Evolutionary conservation across 116 monocot genomes (phyloP).

Genomic region (Posidonia oceanica): DNA sequence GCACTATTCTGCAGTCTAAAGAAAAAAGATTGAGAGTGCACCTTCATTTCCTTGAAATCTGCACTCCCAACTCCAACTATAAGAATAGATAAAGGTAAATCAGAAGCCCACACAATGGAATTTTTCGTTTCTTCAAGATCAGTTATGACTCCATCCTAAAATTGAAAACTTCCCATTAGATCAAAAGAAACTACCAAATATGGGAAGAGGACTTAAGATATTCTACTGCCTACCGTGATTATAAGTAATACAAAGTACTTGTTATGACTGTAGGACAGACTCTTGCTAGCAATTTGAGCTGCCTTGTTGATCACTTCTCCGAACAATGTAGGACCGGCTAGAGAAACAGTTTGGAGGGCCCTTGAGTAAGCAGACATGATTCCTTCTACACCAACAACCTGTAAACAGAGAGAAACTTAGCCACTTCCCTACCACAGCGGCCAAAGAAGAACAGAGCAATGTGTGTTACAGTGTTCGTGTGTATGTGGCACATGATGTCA

Average conservation of each 20-base stretch:
- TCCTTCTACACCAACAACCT: slow-evolving; percentile 65
- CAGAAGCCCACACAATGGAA: slow-evolving; percentile 51
- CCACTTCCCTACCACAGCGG: not conserved
- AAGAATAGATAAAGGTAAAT: slow-evolving; percentile 59
- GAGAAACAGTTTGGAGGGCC: slow-evolving; percentile 44
- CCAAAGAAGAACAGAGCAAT: not conserved
- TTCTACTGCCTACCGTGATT: slow-evolving; percentile 37
- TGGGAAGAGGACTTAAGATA: not conserved
- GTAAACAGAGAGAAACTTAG: not conserved
- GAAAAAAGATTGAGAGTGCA: slow-evolving; percentile 4
- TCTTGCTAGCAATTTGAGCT: slow-evolving; percentile 36
- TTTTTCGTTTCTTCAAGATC: slow-evolving; percentile 59
- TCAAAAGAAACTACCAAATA: not conserved
- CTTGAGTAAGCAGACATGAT: slow-evolving; percentile 55
- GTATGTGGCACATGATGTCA: not conserved
- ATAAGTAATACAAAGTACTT: slow-evolving; percentile 67
- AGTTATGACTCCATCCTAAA: slow-evolving; percentile 67
- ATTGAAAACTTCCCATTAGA: not conserved
- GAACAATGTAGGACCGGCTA: slow-evolving; percentile 69
- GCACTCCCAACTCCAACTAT: slow-evolving; percentile 72
- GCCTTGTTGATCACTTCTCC: slow-evolving; percentile 60
- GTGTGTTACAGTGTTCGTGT: not conserved
- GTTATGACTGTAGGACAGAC: slow-evolving; percentile 15
- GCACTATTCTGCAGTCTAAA: not conserved
- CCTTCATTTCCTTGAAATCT: slow-evolving; percentile 77